These are phyloP conservation scores for Cladophialophora bantiana DNA, from an alignment of 2,329 filamentous ascomycete species.

Conservation along the genomic window DNA sequence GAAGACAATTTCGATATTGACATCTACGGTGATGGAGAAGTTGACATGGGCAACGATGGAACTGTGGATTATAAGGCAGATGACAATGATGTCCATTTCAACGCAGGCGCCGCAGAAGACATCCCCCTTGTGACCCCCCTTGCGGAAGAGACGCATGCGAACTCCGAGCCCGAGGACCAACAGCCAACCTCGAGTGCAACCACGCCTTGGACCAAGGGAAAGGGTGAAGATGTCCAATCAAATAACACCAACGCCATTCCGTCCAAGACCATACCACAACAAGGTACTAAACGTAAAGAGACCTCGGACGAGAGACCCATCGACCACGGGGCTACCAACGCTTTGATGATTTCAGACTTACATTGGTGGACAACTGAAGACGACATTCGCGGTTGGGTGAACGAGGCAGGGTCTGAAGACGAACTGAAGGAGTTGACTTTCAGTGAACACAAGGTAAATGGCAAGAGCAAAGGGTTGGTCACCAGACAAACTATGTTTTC, in stretches of 20 bases:
- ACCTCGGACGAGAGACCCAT: slow-evolving; percentile 61
- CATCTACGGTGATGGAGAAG: slow-evolving; percentile 68
- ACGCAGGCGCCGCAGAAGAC: slow-evolving; percentile 27
- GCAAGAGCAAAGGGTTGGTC: slow-evolving; percentile 93
- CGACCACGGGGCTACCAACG: slow-evolving; percentile 69
- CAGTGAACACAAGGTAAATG: slow-evolving; percentile 98
- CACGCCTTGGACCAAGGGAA: background rate
- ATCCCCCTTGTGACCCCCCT: background rate
- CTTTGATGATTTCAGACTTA: slow-evolving; percentile 85
- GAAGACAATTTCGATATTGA: slow-evolving; percentile 76
- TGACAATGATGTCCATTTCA: slow-evolving; percentile 28
- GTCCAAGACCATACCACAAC: slow-evolving; percentile 53
- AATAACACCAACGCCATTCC: slow-evolving; percentile 12
- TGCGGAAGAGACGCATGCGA: slow-evolving; percentile 8
- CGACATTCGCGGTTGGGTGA: slow-evolving; percentile 86
- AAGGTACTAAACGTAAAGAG: slow-evolving; percentile 69
- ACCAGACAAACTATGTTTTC: background rate
- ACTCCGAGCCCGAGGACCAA: slow-evolving; percentile 20
- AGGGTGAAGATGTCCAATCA: slow-evolving; percentile 16
- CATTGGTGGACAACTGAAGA: slow-evolving; percentile 98
- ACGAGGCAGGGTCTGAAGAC: slow-evolving; percentile 78
- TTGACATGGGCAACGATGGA: slow-evolving; percentile 43
- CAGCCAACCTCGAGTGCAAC: slow-evolving; percentile 2
- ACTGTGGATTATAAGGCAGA: slow-evolving; percentile 55
- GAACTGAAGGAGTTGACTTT: slow-evolving; percentile 94